A percentile compares a stretch with the other conserved stretches of the same genome.
These are phyloP conservation scores for Myriosclerotinia curreyana DNA, from an alignment of 2,329 filamentous ascomycete species.

Conservation along the genomic window DNA sequence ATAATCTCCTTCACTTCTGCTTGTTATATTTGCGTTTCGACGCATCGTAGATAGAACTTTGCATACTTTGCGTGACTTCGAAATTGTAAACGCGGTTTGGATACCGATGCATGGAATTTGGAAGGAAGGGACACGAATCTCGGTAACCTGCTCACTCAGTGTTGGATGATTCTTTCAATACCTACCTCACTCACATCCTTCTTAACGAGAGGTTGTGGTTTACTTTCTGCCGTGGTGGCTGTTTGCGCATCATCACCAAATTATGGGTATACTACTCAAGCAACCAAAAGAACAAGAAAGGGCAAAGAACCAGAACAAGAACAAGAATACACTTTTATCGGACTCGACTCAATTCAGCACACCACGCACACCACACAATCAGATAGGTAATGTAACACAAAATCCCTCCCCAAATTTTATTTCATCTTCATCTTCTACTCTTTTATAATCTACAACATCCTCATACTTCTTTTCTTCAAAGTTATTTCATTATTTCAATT, in stretches of 20 bases:
- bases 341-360: conserved; percentile 17
- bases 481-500: conserved; percentile 1
- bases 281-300: no score
- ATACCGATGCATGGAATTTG: conserved; percentile 17
- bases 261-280: background rate
- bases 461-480: background rate
- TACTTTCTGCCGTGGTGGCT: background rate
- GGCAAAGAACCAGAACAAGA: background rate
- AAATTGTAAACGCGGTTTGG: conserved; percentile 22
- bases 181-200: background rate
- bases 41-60: conserved; percentile 23
- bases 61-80: conserved; percentile 20
- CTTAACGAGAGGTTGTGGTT: conserved; percentile 16
- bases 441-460: background rate
- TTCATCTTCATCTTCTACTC: conserved; percentile 10
- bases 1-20: conserved; percentile 7
- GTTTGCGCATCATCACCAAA: background rate
- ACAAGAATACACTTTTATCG: background rate
- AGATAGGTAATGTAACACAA: conserved; percentile 23
- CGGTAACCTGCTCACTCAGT: conserved; percentile 17
- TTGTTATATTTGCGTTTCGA: conserved; percentile 19
- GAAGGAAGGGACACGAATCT: conserved; percentile 19
- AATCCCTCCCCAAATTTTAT: conserved; percentile 11
- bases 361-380: conserved; percentile 4
- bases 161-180: conserved; percentile 15